Evolutionary conservation across 164 flowering plant species (phyloP).

Genomic region (Vitis vinifera): DNA sequence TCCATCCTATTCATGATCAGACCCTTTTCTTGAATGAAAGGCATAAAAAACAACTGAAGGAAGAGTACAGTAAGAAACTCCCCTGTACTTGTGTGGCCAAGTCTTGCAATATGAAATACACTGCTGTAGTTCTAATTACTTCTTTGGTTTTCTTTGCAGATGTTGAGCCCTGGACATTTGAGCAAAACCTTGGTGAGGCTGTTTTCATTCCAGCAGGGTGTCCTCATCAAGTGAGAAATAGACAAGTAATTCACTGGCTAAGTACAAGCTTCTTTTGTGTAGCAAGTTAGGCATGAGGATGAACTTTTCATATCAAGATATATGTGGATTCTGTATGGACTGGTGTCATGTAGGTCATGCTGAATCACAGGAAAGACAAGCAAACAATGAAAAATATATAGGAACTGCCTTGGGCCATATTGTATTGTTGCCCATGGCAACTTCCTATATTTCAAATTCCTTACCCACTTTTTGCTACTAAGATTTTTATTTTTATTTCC

Average conservation of each 20-base stretch:
- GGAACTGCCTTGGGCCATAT: too few relatives aligned
- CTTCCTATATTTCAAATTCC: too few relatives aligned
- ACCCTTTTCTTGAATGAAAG: constrained; percentile 33
- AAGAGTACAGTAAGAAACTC: constrained; percentile 37
- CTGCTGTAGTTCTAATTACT: neutral
- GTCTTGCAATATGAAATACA: neutral
- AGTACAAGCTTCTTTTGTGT: too few relatives aligned
- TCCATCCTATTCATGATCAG: constrained; percentile 57
- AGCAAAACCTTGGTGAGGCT: constrained; percentile 15
- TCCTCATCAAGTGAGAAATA: constrained; percentile 19
- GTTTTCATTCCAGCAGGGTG: constrained; percentile 20
- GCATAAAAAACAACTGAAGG: constrained; percentile 53
- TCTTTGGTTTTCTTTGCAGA: neutral
- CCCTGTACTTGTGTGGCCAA: neutral
- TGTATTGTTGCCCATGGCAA: too few relatives aligned
- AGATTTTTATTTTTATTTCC: too few relatives aligned
- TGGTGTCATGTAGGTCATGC: too few relatives aligned
- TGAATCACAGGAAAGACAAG: too few relatives aligned
- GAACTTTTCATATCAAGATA: too few relatives aligned
- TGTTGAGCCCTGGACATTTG: constrained; percentile 19
- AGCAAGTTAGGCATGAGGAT: too few relatives aligned
- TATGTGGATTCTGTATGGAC: too few relatives aligned
- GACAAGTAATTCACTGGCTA: neutral
- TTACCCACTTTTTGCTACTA: too few relatives aligned
- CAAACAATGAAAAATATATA: too few relatives aligned